Evolutionary conservation across 2,329 filamentous ascomycete genomes (phyloP).

Genomic region (Cadophora malorum): DNA sequence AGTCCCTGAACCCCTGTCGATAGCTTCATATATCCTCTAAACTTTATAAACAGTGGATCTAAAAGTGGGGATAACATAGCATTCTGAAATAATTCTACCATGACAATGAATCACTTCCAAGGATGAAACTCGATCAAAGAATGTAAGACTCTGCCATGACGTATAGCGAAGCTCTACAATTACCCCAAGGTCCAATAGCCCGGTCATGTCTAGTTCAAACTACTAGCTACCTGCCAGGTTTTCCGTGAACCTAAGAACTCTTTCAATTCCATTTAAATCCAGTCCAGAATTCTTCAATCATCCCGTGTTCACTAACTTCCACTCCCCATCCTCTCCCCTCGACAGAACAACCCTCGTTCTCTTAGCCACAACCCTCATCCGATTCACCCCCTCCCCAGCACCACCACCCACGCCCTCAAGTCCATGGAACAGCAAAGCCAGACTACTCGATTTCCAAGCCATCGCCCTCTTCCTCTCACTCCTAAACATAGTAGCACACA

Average conservation of each 20-base stretch:
- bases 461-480: constrained; percentile 20
- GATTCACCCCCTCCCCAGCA: constrained; percentile 14
- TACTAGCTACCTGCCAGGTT: neutral
- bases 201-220: neutral
- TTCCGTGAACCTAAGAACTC: neutral
- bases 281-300: neutral
- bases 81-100: neutral
- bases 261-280: neutral
- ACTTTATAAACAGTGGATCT: constrained; percentile 5
- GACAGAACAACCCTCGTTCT: constrained; percentile 21
- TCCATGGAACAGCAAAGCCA: constrained; percentile 26
- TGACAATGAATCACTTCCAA: neutral
- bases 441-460: constrained; percentile 21
- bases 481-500: constrained; percentile 15
- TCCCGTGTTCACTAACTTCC: constrained; percentile 25
- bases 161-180: neutral
- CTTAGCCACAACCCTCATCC: neutral
- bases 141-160: neutral
- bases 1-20: constrained; percentile 7
- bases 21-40: constrained; percentile 8
- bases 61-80: neutral
- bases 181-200: neutral
- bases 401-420: constrained; percentile 17
- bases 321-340: constrained; percentile 20
- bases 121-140: neutral